A percentile compares a stretch with the other conserved stretches of the same genome.
phyloP scores from a whole-genome alignment of 441 rosid species.

The Biscutella laevigata region DNA sequence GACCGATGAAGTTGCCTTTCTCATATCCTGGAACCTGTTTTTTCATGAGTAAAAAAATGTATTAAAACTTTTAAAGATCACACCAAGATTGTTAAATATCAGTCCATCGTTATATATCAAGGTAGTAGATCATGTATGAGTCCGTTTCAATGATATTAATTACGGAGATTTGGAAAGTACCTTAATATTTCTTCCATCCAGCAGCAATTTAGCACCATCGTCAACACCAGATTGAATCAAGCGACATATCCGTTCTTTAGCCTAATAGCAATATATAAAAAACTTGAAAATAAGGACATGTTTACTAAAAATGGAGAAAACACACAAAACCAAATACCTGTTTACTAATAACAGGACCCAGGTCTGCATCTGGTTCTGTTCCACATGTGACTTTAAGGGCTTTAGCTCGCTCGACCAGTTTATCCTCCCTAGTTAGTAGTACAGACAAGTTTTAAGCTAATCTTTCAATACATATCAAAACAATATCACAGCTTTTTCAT shows the following conservation, averaged over 20 bases:
- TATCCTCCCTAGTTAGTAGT: constrained; percentile 49
- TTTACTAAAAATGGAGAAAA: background rate
- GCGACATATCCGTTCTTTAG: constrained; percentile 67
- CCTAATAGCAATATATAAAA: constrained; percentile 46
- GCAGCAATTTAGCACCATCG: constrained; percentile 66
- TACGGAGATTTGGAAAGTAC: constrained; percentile 24
- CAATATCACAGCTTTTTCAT: background rate
- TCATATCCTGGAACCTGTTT: constrained; percentile 82
- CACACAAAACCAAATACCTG: constrained; percentile 35
- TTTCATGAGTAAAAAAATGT: background rate
- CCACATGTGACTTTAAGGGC: constrained; percentile 81
- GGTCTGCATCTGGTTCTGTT: constrained; percentile 68
- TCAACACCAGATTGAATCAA: constrained; percentile 73
- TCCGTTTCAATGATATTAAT: background rate
- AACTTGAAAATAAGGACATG: constrained; percentile 9
- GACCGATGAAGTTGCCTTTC: constrained; percentile 82
- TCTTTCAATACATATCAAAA: background rate
- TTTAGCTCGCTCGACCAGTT: constrained; percentile 70
- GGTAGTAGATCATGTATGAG: background rate
- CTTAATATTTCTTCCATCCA: constrained; percentile 80
- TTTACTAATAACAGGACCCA: constrained; percentile 85
- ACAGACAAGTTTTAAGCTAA: background rate
- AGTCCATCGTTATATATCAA: background rate
- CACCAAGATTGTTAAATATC: background rate
- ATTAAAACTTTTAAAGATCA: constrained; percentile 9